Percentiles rank a stretch among this genome's conserved stretches.
Conservation (phyloP, 2,329 filamentous ascomycete genomes). For the Pleoardoris graminearum region DNA sequence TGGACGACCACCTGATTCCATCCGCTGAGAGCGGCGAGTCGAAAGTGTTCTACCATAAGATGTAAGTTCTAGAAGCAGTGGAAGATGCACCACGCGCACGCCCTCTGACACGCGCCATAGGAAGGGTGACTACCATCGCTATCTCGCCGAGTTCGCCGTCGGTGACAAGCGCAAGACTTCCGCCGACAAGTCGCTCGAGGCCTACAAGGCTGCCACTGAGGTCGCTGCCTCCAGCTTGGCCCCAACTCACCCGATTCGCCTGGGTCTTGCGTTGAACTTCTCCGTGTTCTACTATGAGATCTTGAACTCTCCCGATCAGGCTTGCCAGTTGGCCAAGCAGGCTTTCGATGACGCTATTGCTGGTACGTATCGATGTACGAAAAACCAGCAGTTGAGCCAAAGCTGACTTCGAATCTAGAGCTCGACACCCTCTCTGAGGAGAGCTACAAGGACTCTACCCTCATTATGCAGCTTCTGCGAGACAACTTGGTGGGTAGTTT, state of each 20-base stretch:
- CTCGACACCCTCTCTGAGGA: slow-evolving; percentile 96
- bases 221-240: slow-evolving; percentile 87
- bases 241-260: slow-evolving; percentile 89
- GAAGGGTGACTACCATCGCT: slow-evolving; percentile 99
- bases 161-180: slow-evolving; percentile 94
- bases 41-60: slow-evolving; percentile 99
- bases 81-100: neutral
- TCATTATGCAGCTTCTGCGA: slow-evolving; percentile 98
- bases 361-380: slow-evolving; percentile 52
- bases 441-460: slow-evolving; percentile 98
- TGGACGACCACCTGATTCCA: slow-evolving; percentile 91
- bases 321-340: slow-evolving; percentile 96
- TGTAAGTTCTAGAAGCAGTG: slow-evolving; percentile 59
- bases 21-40: slow-evolving; percentile 95
- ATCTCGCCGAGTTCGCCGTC: slow-evolving; percentile 94
- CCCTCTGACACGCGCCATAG: slow-evolving; percentile 54
- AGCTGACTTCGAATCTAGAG: slow-evolving; percentile 63
- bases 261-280: slow-evolving; percentile 92
- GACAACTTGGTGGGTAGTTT: slow-evolving; percentile 76
- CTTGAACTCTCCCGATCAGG: slow-evolving; percentile 95
- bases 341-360: slow-evolving; percentile 97
- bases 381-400: slow-evolving; percentile 16
- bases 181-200: slow-evolving; percentile 91
- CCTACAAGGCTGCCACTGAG: slow-evolving; percentile 93
- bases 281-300: slow-evolving; percentile 99